A percentile compares a stretch with the other conserved stretches of the same genome.
Evolutionary conservation across 129 eudicot species (phyloP).

Genomic region (Glebionis coronaria): DNA sequence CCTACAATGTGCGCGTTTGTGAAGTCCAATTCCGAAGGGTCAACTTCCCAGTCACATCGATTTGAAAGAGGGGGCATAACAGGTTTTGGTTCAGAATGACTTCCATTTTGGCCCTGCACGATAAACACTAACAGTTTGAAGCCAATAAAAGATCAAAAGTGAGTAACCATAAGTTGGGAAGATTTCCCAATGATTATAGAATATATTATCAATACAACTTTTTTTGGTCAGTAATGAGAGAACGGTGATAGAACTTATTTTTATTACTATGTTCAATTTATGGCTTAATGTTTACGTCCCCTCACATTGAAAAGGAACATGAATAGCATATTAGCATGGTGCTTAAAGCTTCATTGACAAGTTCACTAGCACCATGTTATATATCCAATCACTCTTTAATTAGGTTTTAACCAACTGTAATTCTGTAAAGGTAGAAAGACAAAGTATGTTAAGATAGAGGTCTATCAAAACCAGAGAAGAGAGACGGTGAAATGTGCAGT

Average conservation of each 20-base stretch:
- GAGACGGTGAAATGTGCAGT: neutral
- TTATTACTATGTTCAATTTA: conserved; percentile 9
- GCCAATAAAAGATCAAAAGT: conserved; percentile 9
- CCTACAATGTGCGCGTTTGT: conserved; percentile 67
- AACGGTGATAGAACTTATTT: neutral
- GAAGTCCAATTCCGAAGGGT: conserved; percentile 88
- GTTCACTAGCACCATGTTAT: conserved; percentile 1
- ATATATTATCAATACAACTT: conserved; percentile 9
- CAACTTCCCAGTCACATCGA: conserved; percentile 98
- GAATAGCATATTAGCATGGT: conserved; percentile 7
- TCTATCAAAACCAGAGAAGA: conserved; percentile 2
- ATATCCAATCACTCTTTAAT: conserved; percentile 2
- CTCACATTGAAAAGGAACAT: conserved; percentile 1
- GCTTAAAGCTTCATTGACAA: neutral
- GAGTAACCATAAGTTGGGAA: conserved; percentile 17
- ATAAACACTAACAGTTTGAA: conserved; percentile 19
- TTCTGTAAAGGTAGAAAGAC: conserved; percentile 1
- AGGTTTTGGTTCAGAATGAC: conserved; percentile 96
- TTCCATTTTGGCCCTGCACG: conserved; percentile 94
- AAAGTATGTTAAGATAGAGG: conserved; percentile 9
- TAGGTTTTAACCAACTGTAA: conserved; percentile 9
- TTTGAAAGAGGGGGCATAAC: conserved; percentile 95
- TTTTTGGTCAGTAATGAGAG: neutral
- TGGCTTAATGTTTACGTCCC: conserved; percentile 15
- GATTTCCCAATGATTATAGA: conserved; percentile 18